Percentiles rank a stretch among this genome's conserved stretches.
Conservation (phyloP, 2,329 filamentous ascomycete species). For the Alternaria tenuissima region DNA sequence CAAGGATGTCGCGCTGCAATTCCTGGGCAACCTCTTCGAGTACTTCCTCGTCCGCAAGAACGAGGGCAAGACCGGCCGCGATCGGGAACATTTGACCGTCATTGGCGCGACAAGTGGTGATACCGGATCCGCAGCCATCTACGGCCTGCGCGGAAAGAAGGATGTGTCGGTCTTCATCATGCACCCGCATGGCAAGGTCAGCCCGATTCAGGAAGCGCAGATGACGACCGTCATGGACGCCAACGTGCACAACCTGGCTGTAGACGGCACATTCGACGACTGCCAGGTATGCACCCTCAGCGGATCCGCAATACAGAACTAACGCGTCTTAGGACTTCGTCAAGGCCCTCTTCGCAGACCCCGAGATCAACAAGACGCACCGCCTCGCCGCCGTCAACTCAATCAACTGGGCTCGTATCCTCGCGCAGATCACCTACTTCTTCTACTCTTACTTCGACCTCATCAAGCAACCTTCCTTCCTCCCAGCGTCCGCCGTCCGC, state of each 20-base stretch:
- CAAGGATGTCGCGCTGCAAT: slow-evolving; percentile 90
- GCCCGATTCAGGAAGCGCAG: slow-evolving; percentile 91
- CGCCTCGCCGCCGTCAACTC: slow-evolving; percentile 94
- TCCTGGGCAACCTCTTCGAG: slow-evolving; percentile 94
- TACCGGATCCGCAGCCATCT: slow-evolving; percentile 94
- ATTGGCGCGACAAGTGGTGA: slow-evolving; percentile 55
- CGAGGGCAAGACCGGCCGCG: slow-evolving; percentile 72
- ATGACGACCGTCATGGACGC: slow-evolving; percentile 93
- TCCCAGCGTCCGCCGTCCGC: slow-evolving; percentile 70
- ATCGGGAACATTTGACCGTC: slow-evolving; percentile 57
- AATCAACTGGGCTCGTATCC: slow-evolving; percentile 94
- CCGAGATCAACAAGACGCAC: slow-evolving; percentile 80
- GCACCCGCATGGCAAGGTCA: slow-evolving; percentile 88
- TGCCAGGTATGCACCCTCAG: slow-evolving; percentile 70
- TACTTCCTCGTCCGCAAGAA: slow-evolving; percentile 83
- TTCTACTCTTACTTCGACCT: slow-evolving; percentile 93
- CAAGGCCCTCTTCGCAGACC: slow-evolving; percentile 89
- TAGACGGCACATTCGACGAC: slow-evolving; percentile 93
- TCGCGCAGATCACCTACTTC: slow-evolving; percentile 97
- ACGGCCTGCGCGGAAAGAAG: slow-evolving; percentile 92
- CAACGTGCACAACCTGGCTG: slow-evolving; percentile 91
- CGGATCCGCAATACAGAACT: slow-evolving; percentile 13
- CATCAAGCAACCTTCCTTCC: slow-evolving; percentile 66
- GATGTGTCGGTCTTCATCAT: slow-evolving; percentile 97
- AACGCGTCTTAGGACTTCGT: slow-evolving; percentile 75